A percentile compares a stretch with the other conserved stretches of the same genome.
phyloP scores from a whole-genome alignment of 2,329 filamentous ascomycete species.

The Colletotrichum falcatum region DNA sequence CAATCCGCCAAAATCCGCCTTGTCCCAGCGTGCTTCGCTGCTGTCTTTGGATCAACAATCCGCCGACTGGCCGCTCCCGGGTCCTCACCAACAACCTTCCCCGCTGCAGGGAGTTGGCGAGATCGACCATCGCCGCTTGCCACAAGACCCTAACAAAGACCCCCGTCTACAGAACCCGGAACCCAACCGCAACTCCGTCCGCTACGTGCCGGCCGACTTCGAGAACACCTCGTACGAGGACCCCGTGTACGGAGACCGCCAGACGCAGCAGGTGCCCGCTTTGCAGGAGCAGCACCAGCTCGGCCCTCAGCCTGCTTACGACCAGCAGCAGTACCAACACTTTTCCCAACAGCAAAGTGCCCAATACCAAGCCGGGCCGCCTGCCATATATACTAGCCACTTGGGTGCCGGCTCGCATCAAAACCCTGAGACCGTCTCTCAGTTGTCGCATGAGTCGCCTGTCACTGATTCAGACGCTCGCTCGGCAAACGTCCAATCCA shows the following conservation, averaged over 20 bases:
- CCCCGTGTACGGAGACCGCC: conserved; percentile 56
- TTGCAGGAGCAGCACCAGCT: conserved; percentile 51
- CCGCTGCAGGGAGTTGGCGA: conserved; percentile 60
- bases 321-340: conserved; percentile 53
- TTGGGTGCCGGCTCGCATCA: conserved; percentile 51
- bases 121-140: conserved; percentile 49
- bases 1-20: conserved; percentile 59
- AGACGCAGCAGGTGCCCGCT: conserved; percentile 47
- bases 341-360: conserved; percentile 39
- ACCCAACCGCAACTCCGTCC: conserved; percentile 57
- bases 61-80: conserved; percentile 50
- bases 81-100: conserved; percentile 54
- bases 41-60: conserved; percentile 52
- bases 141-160: conserved; percentile 55
- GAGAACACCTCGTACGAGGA: conserved; percentile 62
- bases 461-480: conserved; percentile 61
- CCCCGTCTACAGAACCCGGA: conserved; percentile 55
- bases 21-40: conserved; percentile 51
- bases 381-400: conserved; percentile 52
- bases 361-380: conserved; percentile 50
- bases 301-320: conserved; percentile 54
- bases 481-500: conserved; percentile 56
- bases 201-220: conserved; percentile 60
- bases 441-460: conserved; percentile 72
- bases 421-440: conserved; percentile 71